Evolutionary conservation across 176 grass and related monocot genomes (phyloP), one percentile per base, ranked within the genome.

Genomic region (Tillandsia leiboldiana): DNA sequence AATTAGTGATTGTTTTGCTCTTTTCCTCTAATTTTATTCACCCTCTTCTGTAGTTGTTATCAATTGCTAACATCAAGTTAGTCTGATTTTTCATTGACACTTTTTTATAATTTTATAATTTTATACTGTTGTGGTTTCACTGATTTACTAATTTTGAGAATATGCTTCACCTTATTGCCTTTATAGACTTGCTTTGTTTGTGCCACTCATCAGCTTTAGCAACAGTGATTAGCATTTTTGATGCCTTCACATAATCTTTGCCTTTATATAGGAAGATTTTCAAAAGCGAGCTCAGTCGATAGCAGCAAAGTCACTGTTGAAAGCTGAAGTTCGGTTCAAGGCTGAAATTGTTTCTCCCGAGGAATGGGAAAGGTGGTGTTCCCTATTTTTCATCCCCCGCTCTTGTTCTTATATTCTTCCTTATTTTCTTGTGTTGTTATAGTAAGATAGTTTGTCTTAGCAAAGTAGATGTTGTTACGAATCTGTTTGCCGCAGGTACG

Each of bases 341-440:
- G 89, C 93, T 42, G 93, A 97, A 71, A 71, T 90, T 68, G 71
- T 97, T 48, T 97, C 89, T 67, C 93, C 86, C 80, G 80, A 87
- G 80, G 89, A 97, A 87, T 97, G 94, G 94, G 89, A 97, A 90
- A 92, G 94, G 94, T 97, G 20, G 22, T 68, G 33, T 77, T 61
- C 56, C 22, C 17, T 9, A 61, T 61, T n/a, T 61, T 61, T 61
- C 22, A 20, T 61, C 20, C 22, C 56, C 0, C 0, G 5, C 2
- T 61, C 8, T 23, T 42, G 33, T 42, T 42, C 33, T 42, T 42
- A 42, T 42, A 42, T 42, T 42, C 33, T 61, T 2, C 12, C n/a
- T 61, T 22, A 22, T 61, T 18, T 33, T 61, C 56, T 9, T 61
- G 10, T 61, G 14, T 59, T 15, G 3, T 59, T 59, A 59, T 8